phyloP scores from a whole-genome alignment of 495 filamentous ascomycete species.

The Podospora comata region DNA sequence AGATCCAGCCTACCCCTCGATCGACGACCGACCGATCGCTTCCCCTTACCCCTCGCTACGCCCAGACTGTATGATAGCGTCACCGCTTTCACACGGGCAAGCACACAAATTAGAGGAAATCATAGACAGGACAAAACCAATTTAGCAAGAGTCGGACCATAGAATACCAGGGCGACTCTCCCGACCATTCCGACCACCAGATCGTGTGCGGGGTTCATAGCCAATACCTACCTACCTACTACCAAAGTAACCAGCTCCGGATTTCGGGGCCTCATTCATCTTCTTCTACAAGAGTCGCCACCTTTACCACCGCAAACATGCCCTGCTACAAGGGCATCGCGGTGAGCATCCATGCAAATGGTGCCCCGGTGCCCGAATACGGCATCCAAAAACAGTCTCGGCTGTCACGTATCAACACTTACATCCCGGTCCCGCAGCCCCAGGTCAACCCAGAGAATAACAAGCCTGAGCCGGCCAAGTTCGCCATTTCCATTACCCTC shows the following conservation, averaged over 20 bases:
- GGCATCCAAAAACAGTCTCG: slow-evolving; percentile 92
- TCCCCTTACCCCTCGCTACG: background rate
- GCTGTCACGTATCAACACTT: slow-evolving; percentile 87
- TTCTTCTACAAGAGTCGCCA: background rate
- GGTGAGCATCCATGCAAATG: slow-evolving; percentile 90
- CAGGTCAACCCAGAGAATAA: slow-evolving; percentile 65
- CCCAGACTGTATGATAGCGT: background rate
- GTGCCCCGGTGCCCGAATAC: slow-evolving; percentile 84
- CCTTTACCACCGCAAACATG: slow-evolving; percentile 50
- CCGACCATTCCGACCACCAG: background rate
- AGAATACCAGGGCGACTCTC: background rate
- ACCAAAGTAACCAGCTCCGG: background rate
- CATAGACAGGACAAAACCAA: background rate
- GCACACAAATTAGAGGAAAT: background rate
- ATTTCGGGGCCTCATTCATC: background rate
- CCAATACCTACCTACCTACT: background rate
- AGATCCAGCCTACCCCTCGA: background rate
- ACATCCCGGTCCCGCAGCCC: slow-evolving; percentile 89
- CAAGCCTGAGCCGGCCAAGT: slow-evolving; percentile 86
- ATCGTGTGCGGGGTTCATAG: background rate
- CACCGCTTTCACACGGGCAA: background rate
- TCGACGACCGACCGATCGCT: background rate
- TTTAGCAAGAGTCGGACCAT: background rate
- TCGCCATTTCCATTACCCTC: slow-evolving; percentile 94
- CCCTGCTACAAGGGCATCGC: slow-evolving; percentile 98